A percentile compares a stretch with the other conserved stretches of the same genome.
These are phyloP conservation scores for Powellomyces hirtus DNA, from an alignment of 192 early-diverging fungal species.

Conservation along the genomic window DNA sequence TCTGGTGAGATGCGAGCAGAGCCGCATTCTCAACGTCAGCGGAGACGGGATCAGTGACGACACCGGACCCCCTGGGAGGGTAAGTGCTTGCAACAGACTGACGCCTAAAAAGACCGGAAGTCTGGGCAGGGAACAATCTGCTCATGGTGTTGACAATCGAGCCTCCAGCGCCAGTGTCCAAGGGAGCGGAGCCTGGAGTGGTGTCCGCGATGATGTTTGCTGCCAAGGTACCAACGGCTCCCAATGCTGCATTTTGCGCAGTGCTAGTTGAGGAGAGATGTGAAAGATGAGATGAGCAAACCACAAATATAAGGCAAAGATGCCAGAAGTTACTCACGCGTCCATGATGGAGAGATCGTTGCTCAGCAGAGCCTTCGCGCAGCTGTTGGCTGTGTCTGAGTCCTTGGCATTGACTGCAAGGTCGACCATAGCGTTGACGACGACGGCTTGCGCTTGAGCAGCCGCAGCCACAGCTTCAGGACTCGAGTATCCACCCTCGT, in stretches of 20 bases:
- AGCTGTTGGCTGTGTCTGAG: not conserved
- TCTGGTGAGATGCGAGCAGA: not conserved
- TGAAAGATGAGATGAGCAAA: not conserved
- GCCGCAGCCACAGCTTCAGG: not conserved
- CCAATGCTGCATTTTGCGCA: not conserved
- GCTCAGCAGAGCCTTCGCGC: not conserved
- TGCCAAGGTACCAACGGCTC: not conserved
- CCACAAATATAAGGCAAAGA: not conserved
- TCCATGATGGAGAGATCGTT: slow-evolving; percentile 7
- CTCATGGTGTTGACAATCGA: slow-evolving; percentile 7
- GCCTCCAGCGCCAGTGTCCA: not conserved
- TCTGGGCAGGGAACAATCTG: slow-evolving; percentile 1
- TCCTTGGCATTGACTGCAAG: slow-evolving; percentile 8
- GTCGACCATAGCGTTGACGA: not conserved
- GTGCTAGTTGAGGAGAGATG: not conserved
- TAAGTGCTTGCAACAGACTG: not conserved
- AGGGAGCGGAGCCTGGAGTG: not conserved
- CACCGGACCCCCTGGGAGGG: not conserved
- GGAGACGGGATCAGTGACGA: no score
- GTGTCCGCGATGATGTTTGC: slow-evolving; percentile 7
- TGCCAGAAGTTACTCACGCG: not conserved
- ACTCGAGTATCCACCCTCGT: not conserved
- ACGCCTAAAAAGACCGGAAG: not conserved
- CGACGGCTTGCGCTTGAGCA: not conserved
- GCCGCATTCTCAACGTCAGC: not conserved